Base-by-base conservation (phyloP, 345 rosid genomes). In the Hypericum perforatum region DNA sequence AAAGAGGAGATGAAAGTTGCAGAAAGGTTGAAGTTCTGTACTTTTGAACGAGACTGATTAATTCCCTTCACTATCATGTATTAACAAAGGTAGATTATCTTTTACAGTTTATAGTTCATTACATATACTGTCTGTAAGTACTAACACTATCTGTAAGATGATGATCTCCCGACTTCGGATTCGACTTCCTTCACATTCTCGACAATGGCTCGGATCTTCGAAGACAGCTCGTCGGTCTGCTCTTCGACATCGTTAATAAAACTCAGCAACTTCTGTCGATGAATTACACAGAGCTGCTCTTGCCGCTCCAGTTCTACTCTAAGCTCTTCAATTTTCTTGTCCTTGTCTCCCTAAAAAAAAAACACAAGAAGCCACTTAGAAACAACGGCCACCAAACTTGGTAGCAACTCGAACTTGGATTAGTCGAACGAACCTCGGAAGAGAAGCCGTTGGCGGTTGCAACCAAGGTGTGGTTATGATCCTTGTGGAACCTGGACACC, bases 391-490 rank as follows among this genome's bases (percentile, higher is more conserved):
- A 58, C 22, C 56, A 58, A 44, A 54, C 16, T 37, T 15, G 39
- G 32, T 52, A 50, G 7, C 38, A 41, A 0, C 32, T 22, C 56
- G 37, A 41, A 12, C n/a, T n/a, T n/a, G n/a, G n/a, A n/a, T n/a
- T n/a, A n/a, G 11, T 38, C 14, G 56, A 37, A 66, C 79, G 75
- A 61, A 85, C 94, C 63, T 46, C 66, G 7, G 81, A 61, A 58
- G 65, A 61, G 58, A 69, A 80, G 47, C 79, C 79, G 58, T 65
- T 65, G 37, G 70, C 60, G 41, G 77, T 64, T 10, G 73, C 58
- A 59, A 73, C 73, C 56, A 85, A 76, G 54, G 87, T 81, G 67
- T 85, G 95, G 61, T 80, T 85, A 63, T 85, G 95, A 58, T 78
- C 85, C 70, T 73, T 85, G 14, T 63, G 83, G 54, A 85, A 85